A percentile compares a stretch with the other conserved stretches of the same genome.
Evolutionary conservation across 768 basidiomycete species (phyloP).

Genomic region (Collybia sp.): DNA sequence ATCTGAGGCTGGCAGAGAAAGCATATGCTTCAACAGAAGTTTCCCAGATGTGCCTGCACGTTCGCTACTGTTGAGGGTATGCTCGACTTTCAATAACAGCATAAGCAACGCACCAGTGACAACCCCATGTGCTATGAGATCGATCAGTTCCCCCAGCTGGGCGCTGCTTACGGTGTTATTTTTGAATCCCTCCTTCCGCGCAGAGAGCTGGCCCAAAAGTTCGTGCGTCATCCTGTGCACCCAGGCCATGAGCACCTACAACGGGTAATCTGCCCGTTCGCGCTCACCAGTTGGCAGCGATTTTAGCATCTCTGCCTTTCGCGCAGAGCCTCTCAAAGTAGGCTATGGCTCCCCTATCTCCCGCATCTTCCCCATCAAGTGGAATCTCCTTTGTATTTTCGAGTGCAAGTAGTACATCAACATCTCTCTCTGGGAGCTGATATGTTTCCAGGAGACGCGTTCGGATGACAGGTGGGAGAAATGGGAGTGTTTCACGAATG

Average conservation of each 20-base stretch:
- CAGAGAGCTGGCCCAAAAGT: constrained; percentile 72
- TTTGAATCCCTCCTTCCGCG: constrained; percentile 46
- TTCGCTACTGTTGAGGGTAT: background rate
- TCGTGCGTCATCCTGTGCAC: constrained; percentile 80
- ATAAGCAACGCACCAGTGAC: constrained; percentile 58
- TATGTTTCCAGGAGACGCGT: constrained; percentile 47
- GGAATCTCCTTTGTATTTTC: constrained; percentile 61
- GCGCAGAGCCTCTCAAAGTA: constrained; percentile 77
- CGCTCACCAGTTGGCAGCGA: constrained; percentile 80
- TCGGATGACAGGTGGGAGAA: constrained; percentile 66
- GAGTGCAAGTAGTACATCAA: constrained; percentile 71
- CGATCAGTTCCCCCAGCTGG: constrained; percentile 75
- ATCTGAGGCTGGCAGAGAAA: constrained; percentile 36
- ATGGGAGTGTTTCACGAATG: constrained; percentile 57
- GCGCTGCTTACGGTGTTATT: constrained; percentile 54
- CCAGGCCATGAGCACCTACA: background rate
- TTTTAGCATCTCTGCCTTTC: constrained; percentile 47
- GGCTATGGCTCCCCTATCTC: constrained; percentile 46
- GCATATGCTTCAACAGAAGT: constrained; percentile 66
- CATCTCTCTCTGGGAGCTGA: constrained; percentile 54
- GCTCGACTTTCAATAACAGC: background rate
- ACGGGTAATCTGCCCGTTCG: background rate
- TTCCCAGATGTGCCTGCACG: constrained; percentile 73
- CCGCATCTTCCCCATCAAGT: constrained; percentile 47
- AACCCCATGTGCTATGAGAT: constrained; percentile 57